Conservation (phyloP, 768 basidiomycete genomes). For the Amanita subjunquillea region DNA sequence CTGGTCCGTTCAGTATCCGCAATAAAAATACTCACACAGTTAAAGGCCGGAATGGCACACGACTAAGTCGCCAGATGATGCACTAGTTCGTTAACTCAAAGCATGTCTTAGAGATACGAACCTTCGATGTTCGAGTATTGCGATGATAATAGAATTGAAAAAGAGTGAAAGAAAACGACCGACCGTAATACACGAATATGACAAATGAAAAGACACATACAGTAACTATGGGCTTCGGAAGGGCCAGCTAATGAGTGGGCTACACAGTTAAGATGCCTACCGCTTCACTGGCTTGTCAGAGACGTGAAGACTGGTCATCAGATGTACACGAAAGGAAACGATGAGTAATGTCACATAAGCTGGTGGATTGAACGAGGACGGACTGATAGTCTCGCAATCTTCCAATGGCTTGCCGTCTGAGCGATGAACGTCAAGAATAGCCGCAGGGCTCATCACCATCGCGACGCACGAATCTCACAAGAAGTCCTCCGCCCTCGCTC, state of each 20-base stretch:
- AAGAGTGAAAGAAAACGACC: conserved; percentile 2
- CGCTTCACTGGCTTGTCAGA: conserved; percentile 1
- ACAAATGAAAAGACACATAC: conserved; percentile 4
- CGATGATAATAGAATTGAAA: not conserved
- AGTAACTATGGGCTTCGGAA: conserved; percentile 4
- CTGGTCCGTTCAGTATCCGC: not conserved
- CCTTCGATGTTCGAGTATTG: not conserved
- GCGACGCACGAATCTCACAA: conserved; percentile 25
- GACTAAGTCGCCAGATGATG: not conserved
- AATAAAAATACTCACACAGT: not conserved
- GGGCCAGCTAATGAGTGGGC: conserved; percentile 2
- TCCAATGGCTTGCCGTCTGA: not conserved
- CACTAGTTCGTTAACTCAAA: conserved; percentile 2
- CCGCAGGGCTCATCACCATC: conserved; percentile 4
- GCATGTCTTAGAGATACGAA: not conserved
- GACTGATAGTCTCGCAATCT: conserved; percentile 16
- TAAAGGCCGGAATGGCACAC: not conserved
- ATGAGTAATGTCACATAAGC: not conserved
- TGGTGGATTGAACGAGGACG: conserved; percentile 17
- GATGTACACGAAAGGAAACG: conserved; percentile 1
- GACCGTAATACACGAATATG: conserved; percentile 6
- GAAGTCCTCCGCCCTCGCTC: conserved; percentile 82
- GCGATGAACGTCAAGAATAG: not conserved
- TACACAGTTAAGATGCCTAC: conserved; percentile 1
- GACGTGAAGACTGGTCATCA: not conserved